phyloP scores from a whole-genome alignment of 331 rosid genomes.

The Prunus yedoensis region DNA sequence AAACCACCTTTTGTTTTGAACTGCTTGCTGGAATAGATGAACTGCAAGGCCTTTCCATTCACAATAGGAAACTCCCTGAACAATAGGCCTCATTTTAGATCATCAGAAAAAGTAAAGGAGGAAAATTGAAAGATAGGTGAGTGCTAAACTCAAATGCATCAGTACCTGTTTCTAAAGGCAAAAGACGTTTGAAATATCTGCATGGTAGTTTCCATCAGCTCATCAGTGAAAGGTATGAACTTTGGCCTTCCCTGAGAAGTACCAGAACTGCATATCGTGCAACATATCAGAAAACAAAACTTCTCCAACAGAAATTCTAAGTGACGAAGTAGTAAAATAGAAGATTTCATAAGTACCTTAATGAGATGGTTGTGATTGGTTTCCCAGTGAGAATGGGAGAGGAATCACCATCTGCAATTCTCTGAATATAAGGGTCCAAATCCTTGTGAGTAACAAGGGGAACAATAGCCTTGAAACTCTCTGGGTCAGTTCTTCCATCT shows the following conservation, averaged over 20 bases:
- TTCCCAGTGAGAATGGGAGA: slow-evolving; percentile 75
- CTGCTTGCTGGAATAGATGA: slow-evolving; percentile 78
- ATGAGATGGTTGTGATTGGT: slow-evolving; percentile 71
- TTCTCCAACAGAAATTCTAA: slow-evolving; percentile 8
- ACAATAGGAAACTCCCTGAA: slow-evolving; percentile 68
- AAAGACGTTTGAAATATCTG: slow-evolving; percentile 77
- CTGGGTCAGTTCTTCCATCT: slow-evolving; percentile 74
- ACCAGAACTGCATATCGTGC: slow-evolving; percentile 70
- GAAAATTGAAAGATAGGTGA: not conserved
- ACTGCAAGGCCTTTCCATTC: slow-evolving; percentile 73
- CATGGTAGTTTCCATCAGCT: slow-evolving; percentile 67
- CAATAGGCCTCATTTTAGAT: not conserved
- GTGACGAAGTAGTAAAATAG: not conserved
- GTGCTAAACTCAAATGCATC: not conserved
- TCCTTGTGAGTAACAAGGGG: slow-evolving; percentile 72
- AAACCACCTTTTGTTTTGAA: slow-evolving; percentile 70
- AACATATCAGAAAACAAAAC: slow-evolving; percentile 11
- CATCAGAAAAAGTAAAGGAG: slow-evolving; percentile 8
- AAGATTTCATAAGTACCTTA: slow-evolving; percentile 49
- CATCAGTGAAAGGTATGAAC: slow-evolving; percentile 81
- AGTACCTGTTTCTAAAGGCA: slow-evolving; percentile 80
- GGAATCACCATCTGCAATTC: slow-evolving; percentile 65
- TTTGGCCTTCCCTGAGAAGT: slow-evolving; percentile 89
- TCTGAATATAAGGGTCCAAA: slow-evolving; percentile 62
- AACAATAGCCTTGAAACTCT: slow-evolving; percentile 71